Percentiles rank a stretch among this genome's conserved stretches.
phyloP scores from a whole-genome alignment of 1,284 basidiomycete species.

The Kwoniella shivajii region DNA sequence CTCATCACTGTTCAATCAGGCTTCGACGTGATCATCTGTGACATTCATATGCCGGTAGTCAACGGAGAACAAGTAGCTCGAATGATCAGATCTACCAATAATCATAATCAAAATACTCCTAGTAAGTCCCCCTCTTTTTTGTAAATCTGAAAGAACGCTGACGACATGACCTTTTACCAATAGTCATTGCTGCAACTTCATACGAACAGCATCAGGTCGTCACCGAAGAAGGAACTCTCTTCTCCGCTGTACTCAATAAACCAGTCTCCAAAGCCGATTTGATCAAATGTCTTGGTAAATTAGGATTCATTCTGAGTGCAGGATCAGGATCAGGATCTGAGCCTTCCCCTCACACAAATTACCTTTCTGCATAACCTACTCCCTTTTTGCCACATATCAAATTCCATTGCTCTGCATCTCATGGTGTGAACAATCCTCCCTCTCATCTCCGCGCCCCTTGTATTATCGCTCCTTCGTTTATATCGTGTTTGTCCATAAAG shows the following conservation, averaged over 20 bases:
- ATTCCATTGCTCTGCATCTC: too few relatives aligned
- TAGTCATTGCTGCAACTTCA: slow-evolving; percentile 61
- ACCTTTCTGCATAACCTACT: too few relatives aligned
- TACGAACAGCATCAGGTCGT: slow-evolving; percentile 59
- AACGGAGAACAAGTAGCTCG: slow-evolving; percentile 54
- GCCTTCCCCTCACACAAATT: not conserved
- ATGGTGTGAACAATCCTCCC: too few relatives aligned
- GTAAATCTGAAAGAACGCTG: not conserved
- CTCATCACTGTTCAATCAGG: slow-evolving; percentile 34
- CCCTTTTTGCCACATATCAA: too few relatives aligned
- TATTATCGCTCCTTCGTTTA: too few relatives aligned
- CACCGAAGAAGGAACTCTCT: slow-evolving; percentile 78
- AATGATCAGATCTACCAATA: slow-evolving; percentile 54
- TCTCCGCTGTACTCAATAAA: slow-evolving; percentile 82
- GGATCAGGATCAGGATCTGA: not conserved
- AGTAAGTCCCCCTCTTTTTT: slow-evolving; percentile 36
- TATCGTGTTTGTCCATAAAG: too few relatives aligned
- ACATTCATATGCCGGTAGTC: slow-evolving; percentile 54
- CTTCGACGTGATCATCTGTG: slow-evolving; percentile 59
- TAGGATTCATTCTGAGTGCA: slow-evolving; percentile 65
- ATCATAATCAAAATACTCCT: slow-evolving; percentile 54
- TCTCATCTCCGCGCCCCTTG: too few relatives aligned
- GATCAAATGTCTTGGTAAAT: slow-evolving; percentile 70
- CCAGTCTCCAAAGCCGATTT: slow-evolving; percentile 84
- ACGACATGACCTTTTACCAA: not conserved